Base-by-base conservation (phyloP, 495 filamentous ascomycete species). In the Penicillium waksmanii region DNA sequence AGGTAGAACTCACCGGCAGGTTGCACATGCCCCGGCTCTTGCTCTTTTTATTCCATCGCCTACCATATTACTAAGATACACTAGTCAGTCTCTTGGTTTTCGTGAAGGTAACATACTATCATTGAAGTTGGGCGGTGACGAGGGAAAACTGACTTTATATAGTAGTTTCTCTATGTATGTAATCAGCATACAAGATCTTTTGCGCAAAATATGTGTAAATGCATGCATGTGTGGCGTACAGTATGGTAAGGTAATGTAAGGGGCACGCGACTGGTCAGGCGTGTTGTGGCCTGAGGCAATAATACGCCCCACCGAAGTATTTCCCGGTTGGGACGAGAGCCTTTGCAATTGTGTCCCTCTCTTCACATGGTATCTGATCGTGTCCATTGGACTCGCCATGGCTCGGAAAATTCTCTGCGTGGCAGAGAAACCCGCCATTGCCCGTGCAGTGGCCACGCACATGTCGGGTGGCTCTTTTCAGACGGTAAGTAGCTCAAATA, bases 361-460 rank as follows among this genome's bases (percentile, higher is more conserved):
- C 21, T 60, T 50, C 42, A 34, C 42, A 61, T 62, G 53, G 57
- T 31, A 40, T 55, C 36, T 64, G 44, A 62, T 47, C 18, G 49
- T 19, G 49, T 47, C 38, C 17, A 33, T 23, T 53, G 51, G 46
- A 55, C 50, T 62, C 52, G 52, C 64, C 67, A 73, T 78, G 62
- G 70, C 69, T 47, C 68, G 67, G 33, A 83, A 81, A 72, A 86
- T 96, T 60, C 82, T 98, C 25, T 98, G 96, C 69, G 93, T 98
- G 62, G 95, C 95, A 56, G 95, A 98, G 70, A 98, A 98, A 76
- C 93, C 93, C 53, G 93, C 93, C 35, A 98, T 98, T 57, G 89
- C 95, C 52, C 96, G 92, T 74, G 91, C 95, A 46, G 96, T 98
- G 51, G 89, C 95, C 34, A 83, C 86, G 51, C 94, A 97, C 77